phyloP scores from a whole-genome alignment of 805 yeast genomes.

The Wickerhamomyces kurtzmanii region DNA sequence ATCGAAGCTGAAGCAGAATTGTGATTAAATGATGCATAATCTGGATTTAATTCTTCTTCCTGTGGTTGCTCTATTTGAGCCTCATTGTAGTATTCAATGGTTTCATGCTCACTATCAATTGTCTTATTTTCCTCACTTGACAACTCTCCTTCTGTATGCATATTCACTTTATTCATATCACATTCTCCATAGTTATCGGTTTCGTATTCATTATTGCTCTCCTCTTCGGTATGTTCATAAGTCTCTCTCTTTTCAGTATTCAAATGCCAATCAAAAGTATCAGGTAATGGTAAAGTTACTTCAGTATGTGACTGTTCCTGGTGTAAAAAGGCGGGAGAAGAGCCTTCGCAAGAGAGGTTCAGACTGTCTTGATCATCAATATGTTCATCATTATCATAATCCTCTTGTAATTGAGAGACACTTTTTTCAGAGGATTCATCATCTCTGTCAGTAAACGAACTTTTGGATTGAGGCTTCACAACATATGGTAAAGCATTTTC shows the following conservation, averaged over 20 bases:
- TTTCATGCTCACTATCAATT: neutral
- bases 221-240: conserved; percentile 1
- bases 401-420: conserved; percentile 1
- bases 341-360: neutral
- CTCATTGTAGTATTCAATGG: neutral
- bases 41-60: conserved; percentile 2
- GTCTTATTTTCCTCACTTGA: neutral
- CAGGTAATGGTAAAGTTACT: neutral
- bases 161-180: neutral
- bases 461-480: conserved; percentile 6
- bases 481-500: conserved; percentile 4
- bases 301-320: too few relatives aligned
- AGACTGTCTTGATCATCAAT: conserved; percentile 1
- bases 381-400: conserved; percentile 1
- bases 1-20: too few relatives aligned
- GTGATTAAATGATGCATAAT: too few relatives aligned
- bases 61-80: neutral
- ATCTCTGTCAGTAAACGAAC: conserved; percentile 3
- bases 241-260: conserved; percentile 1
- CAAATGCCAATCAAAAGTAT: neutral
- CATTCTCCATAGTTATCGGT: neutral
- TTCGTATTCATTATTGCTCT: neutral
- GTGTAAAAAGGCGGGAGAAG: too few relatives aligned
- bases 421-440: conserved; percentile 3
- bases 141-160: neutral